Evolutionary conservation across 371 early-diverging fungal genomes (phyloP), one percentile per base, ranked within the genome.

Genomic region (Choanephora cucurbitarum): DNA sequence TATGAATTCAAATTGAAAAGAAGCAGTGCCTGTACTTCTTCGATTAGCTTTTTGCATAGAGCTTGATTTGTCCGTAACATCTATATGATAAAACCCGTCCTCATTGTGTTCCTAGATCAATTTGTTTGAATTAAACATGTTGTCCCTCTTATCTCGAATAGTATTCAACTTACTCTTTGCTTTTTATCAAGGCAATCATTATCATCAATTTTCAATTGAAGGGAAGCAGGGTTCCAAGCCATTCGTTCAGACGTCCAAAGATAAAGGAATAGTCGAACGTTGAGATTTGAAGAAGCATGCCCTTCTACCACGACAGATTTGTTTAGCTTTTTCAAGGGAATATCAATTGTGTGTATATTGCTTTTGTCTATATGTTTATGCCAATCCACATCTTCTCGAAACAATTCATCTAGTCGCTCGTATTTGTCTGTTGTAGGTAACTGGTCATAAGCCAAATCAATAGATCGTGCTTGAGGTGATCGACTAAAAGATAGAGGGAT

Each of bases 1-100:
- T 5, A 45, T 37, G 22, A 70, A 64, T 14, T 34, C 31, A 43
- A 73, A 64, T 0, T 14, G 17, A 3, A 76, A 52, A 10, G 48
- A 24, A 6, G 55, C 37, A 0, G 44, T 11, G 2, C 42, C 42
- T 33, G 61, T 49, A 18, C 46, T 43, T 24, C 66, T 23, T 39
- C 66, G 33, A 33, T 57, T 57, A 15, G 52, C 63, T 23, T 47
- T 49, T 14, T 33, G 22, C 22, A 64, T 58, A 7, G 31, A 28
- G 0, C 24, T 32, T 44, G 73, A 70, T 34, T 64, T 68, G 0
- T 76, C 73, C 2, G 76, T 76, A 17, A 76, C 52, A 62, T 76
- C 73, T 24, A 70, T 68, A 55, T 76, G 71, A 6, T 56, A 51
- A 37, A 54, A 68, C 0, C 73, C 73, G 28, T 15, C 28, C 17